Percentiles rank a stretch among this genome's conserved stretches.
Evolutionary conservation across 2,329 filamentous ascomycete genomes (phyloP).

Genomic region (Sporothrix mexicana): DNA sequence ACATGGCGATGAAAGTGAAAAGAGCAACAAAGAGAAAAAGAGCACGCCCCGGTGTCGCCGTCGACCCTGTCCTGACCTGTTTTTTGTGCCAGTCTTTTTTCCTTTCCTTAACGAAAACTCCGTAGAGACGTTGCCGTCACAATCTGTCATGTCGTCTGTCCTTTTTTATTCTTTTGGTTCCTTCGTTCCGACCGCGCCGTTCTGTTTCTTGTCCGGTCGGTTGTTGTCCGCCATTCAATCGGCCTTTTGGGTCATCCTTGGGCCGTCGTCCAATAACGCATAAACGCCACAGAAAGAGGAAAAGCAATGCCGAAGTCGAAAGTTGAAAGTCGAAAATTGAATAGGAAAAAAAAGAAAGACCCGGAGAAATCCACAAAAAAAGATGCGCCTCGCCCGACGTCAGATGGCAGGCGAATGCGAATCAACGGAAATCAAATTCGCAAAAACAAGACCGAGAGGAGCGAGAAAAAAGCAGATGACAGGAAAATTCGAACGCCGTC

Average conservation of each 20-base stretch:
- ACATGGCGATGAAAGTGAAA: neutral
- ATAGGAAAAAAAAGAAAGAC: neutral
- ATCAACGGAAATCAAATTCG: neutral
- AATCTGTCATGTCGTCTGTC: neutral
- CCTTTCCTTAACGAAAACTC: neutral
- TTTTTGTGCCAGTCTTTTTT: neutral
- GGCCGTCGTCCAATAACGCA: neutral
- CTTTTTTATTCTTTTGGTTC: neutral
- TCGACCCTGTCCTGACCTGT: neutral
- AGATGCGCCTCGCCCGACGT: constrained; percentile 11
- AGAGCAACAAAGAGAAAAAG: neutral
- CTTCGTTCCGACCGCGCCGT: neutral
- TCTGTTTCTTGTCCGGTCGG: neutral
- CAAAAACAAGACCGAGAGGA: neutral
- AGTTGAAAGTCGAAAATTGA: no score
- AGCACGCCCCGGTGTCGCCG: constrained; percentile 1
- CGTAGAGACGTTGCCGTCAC: constrained; percentile 7
- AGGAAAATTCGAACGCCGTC: constrained; percentile 4
- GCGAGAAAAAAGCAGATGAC: neutral
- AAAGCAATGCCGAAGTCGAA: neutral
- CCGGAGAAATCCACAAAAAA: neutral
- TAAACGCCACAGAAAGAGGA: neutral
- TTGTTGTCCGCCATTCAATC: neutral
- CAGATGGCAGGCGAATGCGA: neutral
- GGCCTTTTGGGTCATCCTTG: neutral